Evolutionary conservation across 1,139 yeast species (phyloP), one percentile per base, ranked within the genome.

Genomic region (Suhomyces bribrorum): DNA sequence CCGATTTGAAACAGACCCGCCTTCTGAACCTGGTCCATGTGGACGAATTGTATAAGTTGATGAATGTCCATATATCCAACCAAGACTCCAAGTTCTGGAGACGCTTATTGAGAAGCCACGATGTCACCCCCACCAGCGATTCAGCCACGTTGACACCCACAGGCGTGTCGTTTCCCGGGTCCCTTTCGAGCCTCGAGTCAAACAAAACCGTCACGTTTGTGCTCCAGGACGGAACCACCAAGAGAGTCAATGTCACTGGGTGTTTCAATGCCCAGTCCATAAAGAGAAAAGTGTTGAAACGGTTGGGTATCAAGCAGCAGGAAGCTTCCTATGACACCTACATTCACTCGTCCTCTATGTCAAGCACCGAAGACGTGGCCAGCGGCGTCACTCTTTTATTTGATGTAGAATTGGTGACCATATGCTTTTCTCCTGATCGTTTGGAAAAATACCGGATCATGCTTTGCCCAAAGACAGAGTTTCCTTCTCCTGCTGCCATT

Each of bases 241-340:
- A 83, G 50, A 73, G 77, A 36, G 83, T 88, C 28, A 83, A 84
- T 52, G 83, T 88, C 1, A 77, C 82, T 9, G 95, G 90, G 1
- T 86, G 95, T 55, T 83, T 81, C 58, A 84, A 83, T 54, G 90
- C 96, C 1, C 85, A 79, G 40, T 80, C 89, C 9, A 85, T 88
- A 36, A 87, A 86, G 57, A 69, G 81, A 36, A 82, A 82, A 49
- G 81, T 86, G 2, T 64, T 88, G 44, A 78, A 80, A 50, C 78
- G 80, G 50, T 59, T 85, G 34, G 82, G 83, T 3, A 57, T 79
- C 63, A 44, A 72, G 43, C 57, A 56, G 43, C 64, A 61, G 46
- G 69, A 67, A 40, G 52, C 54, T 12, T 45, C 53, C 9, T 75
- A 79, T 35, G 79, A 73, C 37, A 65, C 74, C 1, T 72, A 68